Conservation (phyloP, 2,329 filamentous ascomycete species). For the Pezicula carpinea region DNA sequence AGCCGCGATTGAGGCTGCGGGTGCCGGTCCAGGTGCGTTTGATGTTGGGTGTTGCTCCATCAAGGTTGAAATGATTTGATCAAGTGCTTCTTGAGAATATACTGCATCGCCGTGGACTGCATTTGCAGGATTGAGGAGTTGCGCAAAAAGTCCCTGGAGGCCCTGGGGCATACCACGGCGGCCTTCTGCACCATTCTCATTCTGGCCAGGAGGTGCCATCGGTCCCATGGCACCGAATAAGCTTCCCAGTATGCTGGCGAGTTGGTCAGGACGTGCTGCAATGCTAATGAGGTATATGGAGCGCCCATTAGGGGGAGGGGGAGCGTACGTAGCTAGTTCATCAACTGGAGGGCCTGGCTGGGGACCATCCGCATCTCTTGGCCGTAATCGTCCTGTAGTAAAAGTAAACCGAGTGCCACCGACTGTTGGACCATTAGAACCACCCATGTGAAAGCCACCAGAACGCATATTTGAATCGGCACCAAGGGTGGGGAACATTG, state of each 20-base stretch:
- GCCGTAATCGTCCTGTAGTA: slow-evolving; percentile 34
- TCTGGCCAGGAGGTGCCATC: slow-evolving; percentile 14
- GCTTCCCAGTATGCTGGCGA: slow-evolving; percentile 22
- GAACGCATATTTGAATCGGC: slow-evolving; percentile 3
- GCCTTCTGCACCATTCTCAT: slow-evolving; percentile 17
- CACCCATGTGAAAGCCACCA: slow-evolving; percentile 13
- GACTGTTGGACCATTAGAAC: slow-evolving; percentile 14
- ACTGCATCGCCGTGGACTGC: slow-evolving; percentile 71
- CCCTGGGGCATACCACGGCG: slow-evolving; percentile 31
- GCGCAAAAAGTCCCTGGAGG: slow-evolving; percentile 48
- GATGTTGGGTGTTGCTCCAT: slow-evolving; percentile 79
- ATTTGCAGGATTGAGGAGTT: slow-evolving; percentile 47
- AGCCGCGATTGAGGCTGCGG: slow-evolving; percentile 66
- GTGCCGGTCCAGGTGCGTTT: slow-evolving; percentile 77
- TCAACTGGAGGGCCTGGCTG: slow-evolving; percentile 42
- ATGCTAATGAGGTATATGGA: slow-evolving; percentile 16
- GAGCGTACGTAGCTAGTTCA: slow-evolving; percentile 42
- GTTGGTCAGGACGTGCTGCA: slow-evolving; percentile 22
- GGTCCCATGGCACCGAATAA: slow-evolving; percentile 21
- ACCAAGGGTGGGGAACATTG: slow-evolving; percentile 17
- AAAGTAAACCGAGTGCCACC: slow-evolving; percentile 25
- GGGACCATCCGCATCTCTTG: slow-evolving; percentile 45
- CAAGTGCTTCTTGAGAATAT: slow-evolving; percentile 84
- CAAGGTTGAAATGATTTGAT: slow-evolving; percentile 79
- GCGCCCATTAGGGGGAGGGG: slow-evolving; percentile 12